Evolutionary conservation across 192 early-diverging fungal species (phyloP), one percentile per base, ranked within the genome.

Genomic region (Backusella tuberculispora): DNA sequence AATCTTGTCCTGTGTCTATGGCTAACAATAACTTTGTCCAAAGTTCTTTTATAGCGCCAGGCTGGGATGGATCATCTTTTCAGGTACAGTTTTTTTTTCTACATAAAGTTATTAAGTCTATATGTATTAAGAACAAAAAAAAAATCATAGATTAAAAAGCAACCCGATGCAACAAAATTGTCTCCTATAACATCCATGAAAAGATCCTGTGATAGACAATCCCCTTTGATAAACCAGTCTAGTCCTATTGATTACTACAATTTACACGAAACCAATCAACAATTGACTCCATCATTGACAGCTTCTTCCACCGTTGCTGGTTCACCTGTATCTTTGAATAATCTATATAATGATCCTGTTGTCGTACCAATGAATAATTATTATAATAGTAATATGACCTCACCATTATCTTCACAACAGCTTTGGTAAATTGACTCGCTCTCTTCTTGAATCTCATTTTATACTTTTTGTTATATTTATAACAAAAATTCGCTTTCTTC

Each of bases 341-440:
- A 40, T 40, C 29, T 70, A 29, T 70, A 70, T 45, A 45, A 70
- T 60, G 53, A 60, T 60, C 53, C 53, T 60, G 53, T 60, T 60
- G 53, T 60, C 12, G 21, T 60, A 12, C 53, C 53, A 24, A 60
- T 60, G 53, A 60, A 60, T 24, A 26, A 26, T 10, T 53, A 53
- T n/a, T 53, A 53, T 21, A 44, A n/a, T 21, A 69, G 19, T 19
- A 41, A 46, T 29, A 69, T 69, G n/a, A 17, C 50, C n/a, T 53
- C 50, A 53, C 50, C 50, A 8, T n/a, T 53, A 21, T 53, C 50
- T 53, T 53, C 50, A 53, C 50, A 53, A 66, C 65, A 66, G 8
- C 38, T 66, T 66, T 41, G 19, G 42, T 29, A 66, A 44, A 63
- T 37, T 26, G 19, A 17, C 3, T 29, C 37, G 40, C 9, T 21